Conservation (phyloP, 1,139 yeast genomes). For the Scheffersomyces segobiensis region DNA sequence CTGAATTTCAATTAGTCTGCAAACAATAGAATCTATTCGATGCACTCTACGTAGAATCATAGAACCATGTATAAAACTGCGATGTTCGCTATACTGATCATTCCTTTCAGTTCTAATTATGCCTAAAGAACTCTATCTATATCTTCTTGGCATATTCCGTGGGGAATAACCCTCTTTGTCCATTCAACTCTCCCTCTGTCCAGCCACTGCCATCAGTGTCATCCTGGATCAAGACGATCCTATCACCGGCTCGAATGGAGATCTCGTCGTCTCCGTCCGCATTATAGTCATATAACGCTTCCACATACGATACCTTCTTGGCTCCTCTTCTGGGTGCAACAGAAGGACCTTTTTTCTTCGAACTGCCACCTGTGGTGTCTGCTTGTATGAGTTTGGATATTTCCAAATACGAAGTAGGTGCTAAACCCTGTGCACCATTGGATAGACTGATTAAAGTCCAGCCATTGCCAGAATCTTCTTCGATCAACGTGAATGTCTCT, state of each 20-base stretch:
- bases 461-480: conserved; percentile 86
- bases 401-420: conserved; percentile 83
- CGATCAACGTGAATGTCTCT: conserved; percentile 58
- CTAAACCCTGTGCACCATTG: conserved; percentile 64
- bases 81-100: too few species aligned
- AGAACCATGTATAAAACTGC: too few species aligned
- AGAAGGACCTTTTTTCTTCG: conserved; percentile 65
- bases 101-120: neutral
- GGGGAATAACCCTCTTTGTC: conserved; percentile 76
- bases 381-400: conserved; percentile 19
- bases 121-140: conserved; percentile 9
- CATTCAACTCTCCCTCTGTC: conserved; percentile 89
- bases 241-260: conserved; percentile 71
- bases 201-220: conserved; percentile 92
- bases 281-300: conserved; percentile 74
- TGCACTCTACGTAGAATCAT: too few species aligned
- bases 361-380: conserved; percentile 16
- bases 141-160: conserved; percentile 62
- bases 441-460: conserved; percentile 67
- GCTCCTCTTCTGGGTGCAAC: conserved; percentile 88
- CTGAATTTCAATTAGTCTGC: too few species aligned
- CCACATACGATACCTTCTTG: conserved; percentile 60
- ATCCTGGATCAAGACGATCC: conserved; percentile 59
- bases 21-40: too few species aligned
- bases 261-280: conserved; percentile 88